These are phyloP conservation scores for Suillus plorans DNA, from an alignment of 768 basidiomycete genomes.

Conservation along the genomic window DNA sequence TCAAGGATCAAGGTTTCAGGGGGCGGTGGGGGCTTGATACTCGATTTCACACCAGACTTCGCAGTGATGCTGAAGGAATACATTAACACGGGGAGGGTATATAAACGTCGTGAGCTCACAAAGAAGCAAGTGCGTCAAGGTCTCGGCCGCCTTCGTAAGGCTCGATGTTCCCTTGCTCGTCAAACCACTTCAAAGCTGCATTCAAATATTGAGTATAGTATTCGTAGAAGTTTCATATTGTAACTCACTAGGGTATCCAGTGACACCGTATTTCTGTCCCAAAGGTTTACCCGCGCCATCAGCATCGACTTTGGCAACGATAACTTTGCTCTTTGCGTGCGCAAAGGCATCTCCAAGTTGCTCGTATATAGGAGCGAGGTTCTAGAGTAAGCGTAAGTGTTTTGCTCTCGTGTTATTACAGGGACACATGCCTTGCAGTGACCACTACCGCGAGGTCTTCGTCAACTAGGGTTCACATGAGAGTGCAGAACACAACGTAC, in stretches of 20 bases:
- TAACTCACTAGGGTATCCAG: slow-evolving; percentile 80
- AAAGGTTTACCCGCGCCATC: slow-evolving; percentile 81
- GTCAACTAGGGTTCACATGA: background rate
- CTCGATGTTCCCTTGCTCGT: slow-evolving; percentile 60
- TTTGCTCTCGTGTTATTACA: background rate
- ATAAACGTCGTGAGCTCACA: slow-evolving; percentile 47
- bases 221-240: background rate
- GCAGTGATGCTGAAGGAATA: slow-evolving; percentile 55
- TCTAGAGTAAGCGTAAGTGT: slow-evolving; percentile 42
- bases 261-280: slow-evolving; percentile 77
- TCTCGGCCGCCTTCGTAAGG: slow-evolving; percentile 80
- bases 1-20: slow-evolving; percentile 69
- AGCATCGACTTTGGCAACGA: slow-evolving; percentile 91
- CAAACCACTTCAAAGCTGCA: slow-evolving; percentile 90
- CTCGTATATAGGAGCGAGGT: slow-evolving; percentile 85
- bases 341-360: slow-evolving; percentile 86
- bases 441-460: slow-evolving; percentile 46
- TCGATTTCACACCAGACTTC: slow-evolving; percentile 83
- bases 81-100: background rate
- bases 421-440: slow-evolving; percentile 75
- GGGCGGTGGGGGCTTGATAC: slow-evolving; percentile 80
- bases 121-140: slow-evolving; percentile 69
- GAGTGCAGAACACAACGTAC: slow-evolving; percentile 40
- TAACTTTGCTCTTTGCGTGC: slow-evolving; percentile 75
- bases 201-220: slow-evolving; percentile 11